These are phyloP conservation scores for Geotrichum reessii DNA, from an alignment of 1,139 yeast species.

Conservation along the genomic window DNA sequence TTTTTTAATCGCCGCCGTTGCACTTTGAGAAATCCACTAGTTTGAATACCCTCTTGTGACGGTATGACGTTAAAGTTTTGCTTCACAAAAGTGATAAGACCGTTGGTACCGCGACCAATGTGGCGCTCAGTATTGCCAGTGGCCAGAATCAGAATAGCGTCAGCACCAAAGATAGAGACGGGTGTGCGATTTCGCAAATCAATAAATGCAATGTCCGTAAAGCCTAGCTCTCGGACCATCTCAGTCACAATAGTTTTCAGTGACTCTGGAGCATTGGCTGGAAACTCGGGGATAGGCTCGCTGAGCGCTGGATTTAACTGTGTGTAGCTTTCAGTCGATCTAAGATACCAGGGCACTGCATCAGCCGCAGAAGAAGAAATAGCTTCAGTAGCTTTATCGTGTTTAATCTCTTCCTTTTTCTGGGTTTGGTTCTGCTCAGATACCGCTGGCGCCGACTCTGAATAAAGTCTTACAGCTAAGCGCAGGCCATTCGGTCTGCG, in stretches of 20 bases:
- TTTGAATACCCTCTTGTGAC: slow-evolving; percentile 63
- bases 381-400: neutral
- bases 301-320: slow-evolving; percentile 21
- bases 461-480: neutral
- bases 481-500: neutral
- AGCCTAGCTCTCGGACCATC: slow-evolving; percentile 57
- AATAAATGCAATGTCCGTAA: slow-evolving; percentile 54
- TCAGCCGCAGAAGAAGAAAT: neutral
- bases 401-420: neutral
- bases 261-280: slow-evolving; percentile 50
- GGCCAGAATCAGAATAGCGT: slow-evolving; percentile 52
- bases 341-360: slow-evolving; percentile 30
- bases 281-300: slow-evolving; percentile 40
- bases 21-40: slow-evolving; percentile 52
- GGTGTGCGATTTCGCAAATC: slow-evolving; percentile 50
- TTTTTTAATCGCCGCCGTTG: slow-evolving; percentile 58
- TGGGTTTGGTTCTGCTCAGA: neutral
- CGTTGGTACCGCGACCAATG: slow-evolving; percentile 62
- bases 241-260: slow-evolving; percentile 44
- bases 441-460: neutral
- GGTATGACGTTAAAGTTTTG: slow-evolving; percentile 43
- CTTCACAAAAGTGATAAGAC: slow-evolving; percentile 48
- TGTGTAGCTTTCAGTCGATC: slow-evolving; percentile 23
- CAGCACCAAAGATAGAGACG: slow-evolving; percentile 41
- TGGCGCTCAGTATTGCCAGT: slow-evolving; percentile 78